Evolutionary conservation across 495 filamentous ascomycete species (phyloP), one percentile per base, ranked within the genome.

Genomic region (Aeminium ludgeri): DNA sequence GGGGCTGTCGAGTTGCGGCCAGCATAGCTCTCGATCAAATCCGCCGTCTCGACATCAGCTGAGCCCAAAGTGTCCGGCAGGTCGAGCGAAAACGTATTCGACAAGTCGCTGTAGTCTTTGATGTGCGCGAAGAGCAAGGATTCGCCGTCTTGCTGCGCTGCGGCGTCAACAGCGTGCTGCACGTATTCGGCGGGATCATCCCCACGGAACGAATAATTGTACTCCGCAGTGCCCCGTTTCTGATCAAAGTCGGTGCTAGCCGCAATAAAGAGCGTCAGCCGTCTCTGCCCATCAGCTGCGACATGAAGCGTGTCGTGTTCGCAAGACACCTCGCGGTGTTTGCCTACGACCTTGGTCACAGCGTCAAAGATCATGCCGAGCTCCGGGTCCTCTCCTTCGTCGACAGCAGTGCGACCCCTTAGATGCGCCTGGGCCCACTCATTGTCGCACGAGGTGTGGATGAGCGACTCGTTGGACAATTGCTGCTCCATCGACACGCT

Each of bases 211-310:
- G 65, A 67, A 46, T 57, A 70, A 2, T 51, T 48, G 27, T 44
- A 40, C n/a, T 51, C 48, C 1, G 56, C 48, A 43, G 62, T 64
- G 2, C 68, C 68, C 11, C 60, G 58, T 1, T 44, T 58, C 30
- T 56, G 36, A 29, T 68, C 62, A 30, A 66, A 72, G 45, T 70
- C 57, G 0, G 68, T 68, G 10, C 56, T 60, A 6, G 61, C 61
- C 16, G 53, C 59, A 8, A 70, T 37, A 3, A 70, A 43, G 19
- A 70, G 41, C 25, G 45, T 57, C 13, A 55, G 37, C 13, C 18
- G 12, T 15, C 28, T 29, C 20, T n/a, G 34, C 6, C 19, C 38
- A 2, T 38, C 46, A 18, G 30, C 44, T 2, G 54, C 49, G 13
- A 60, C 39, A 2, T 38, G 50, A 20, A 60, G 43, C 7, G 40